phyloP scores from a whole-genome alignment of 75 land plant genomes.

The Selaginella tamariscina region DNA sequence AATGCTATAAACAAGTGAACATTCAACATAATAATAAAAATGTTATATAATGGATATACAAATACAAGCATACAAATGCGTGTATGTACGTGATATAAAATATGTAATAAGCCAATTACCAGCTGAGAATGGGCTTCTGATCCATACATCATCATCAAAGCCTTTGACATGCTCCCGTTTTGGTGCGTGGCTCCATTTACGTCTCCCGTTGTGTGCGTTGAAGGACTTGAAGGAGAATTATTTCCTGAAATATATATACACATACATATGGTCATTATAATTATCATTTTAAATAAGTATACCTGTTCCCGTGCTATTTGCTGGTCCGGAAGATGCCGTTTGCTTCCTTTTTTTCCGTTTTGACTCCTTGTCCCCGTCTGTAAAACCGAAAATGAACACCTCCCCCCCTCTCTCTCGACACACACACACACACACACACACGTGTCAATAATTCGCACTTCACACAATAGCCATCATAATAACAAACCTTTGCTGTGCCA shows the following conservation, averaged over 20 bases:
- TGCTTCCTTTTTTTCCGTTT: conserved; percentile 56
- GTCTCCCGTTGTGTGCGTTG: conserved; percentile 66
- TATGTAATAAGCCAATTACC: conserved; percentile 21
- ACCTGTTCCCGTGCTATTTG: conserved; percentile 80
- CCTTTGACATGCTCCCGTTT: conserved; percentile 34
- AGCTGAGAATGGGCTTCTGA: conserved; percentile 52
- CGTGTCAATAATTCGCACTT: neutral
- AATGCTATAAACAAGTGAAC: too few species aligned
- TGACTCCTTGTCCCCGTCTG: conserved; percentile 8
- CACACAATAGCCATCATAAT: neutral
- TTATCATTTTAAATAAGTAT: too few species aligned
- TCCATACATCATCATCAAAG: conserved; percentile 41
- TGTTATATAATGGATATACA: neutral
- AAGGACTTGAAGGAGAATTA: conserved; percentile 56
- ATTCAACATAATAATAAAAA: too few species aligned
- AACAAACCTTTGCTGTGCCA: conserved; percentile 8
- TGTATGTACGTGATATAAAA: too few species aligned
- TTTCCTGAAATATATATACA: too few species aligned
- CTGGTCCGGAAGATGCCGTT: conserved; percentile 47
- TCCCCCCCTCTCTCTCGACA: too few species aligned
- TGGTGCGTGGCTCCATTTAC: conserved; percentile 33
- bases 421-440: too few species aligned
- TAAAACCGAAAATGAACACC: too few species aligned
- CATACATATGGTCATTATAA: conserved; percentile 55
- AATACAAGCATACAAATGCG: neutral